These are phyloP conservation scores for Xerocomellus amylosporus DNA, from an alignment of 768 basidiomycete species.

Conservation along the genomic window DNA sequence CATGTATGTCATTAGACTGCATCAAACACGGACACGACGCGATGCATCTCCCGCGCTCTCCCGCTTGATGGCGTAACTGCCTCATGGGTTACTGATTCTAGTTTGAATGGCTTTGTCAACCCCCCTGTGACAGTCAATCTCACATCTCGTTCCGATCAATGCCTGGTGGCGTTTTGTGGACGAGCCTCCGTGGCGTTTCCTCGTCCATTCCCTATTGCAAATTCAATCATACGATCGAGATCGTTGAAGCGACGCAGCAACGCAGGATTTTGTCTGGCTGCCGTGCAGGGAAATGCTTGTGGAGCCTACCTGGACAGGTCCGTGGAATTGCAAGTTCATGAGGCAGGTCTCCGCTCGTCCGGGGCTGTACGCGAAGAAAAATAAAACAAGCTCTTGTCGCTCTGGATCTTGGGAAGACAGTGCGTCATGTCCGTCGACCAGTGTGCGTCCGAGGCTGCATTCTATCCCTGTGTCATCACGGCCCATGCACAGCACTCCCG, in stretches of 20 bases:
- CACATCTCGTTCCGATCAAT: slow-evolving; percentile 28
- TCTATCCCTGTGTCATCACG: slow-evolving; percentile 14
- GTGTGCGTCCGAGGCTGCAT: slow-evolving; percentile 5
- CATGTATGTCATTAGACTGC: slow-evolving; percentile 16
- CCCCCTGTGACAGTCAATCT: slow-evolving; percentile 18
- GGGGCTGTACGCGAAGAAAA: slow-evolving; percentile 1
- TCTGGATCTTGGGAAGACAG: background rate
- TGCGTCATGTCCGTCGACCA: slow-evolving; percentile 22
- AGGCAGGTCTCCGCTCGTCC: slow-evolving; percentile 18
- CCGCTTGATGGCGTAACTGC: slow-evolving; percentile 16
- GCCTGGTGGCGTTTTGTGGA: slow-evolving; percentile 19
- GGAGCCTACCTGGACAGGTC: slow-evolving; percentile 20
- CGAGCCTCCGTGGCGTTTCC: slow-evolving; percentile 26
- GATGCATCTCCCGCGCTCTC: slow-evolving; percentile 7
- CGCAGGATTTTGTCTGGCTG: slow-evolving; percentile 5
- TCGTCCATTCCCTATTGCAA: slow-evolving; percentile 24
- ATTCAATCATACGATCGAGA: slow-evolving; percentile 17
- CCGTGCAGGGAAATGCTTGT: slow-evolving; percentile 14
- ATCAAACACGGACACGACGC: slow-evolving; percentile 13
- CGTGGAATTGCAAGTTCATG: slow-evolving; percentile 18
- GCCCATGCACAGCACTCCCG: background rate
- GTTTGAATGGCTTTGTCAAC: slow-evolving; percentile 7
- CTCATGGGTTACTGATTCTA: slow-evolving; percentile 16
- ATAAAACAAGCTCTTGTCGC: background rate
- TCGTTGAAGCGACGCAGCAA: slow-evolving; percentile 21